These are phyloP conservation scores for Sclerospora graminicola DNA, from an alignment of 352 stramenopile species.

Conservation along the genomic window DNA sequence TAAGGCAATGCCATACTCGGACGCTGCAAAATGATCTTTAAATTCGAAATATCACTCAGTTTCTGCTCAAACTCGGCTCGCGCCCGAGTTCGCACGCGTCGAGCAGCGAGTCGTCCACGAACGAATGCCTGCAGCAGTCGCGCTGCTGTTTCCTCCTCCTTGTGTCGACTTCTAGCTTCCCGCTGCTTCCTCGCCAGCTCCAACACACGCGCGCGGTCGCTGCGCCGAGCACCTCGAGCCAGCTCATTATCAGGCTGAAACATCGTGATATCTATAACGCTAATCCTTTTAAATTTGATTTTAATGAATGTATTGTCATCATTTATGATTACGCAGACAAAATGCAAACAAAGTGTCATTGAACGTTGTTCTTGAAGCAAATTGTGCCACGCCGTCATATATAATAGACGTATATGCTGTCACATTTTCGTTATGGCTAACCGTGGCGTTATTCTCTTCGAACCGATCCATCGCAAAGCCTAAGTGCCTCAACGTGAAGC, in stretches of 20 bases:
- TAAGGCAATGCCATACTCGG: slow-evolving; percentile 35
- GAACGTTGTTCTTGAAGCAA: too few species aligned
- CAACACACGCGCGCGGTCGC: slow-evolving; percentile 40
- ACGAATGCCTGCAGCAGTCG: slow-evolving; percentile 35
- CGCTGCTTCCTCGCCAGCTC: slow-evolving; percentile 42
- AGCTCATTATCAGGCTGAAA: slow-evolving; percentile 47
- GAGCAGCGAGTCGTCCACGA: slow-evolving; percentile 22
- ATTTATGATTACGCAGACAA: too few species aligned
- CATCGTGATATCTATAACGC: slow-evolving; percentile 20
- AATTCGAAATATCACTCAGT: slow-evolving; percentile 35
- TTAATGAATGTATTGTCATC: too few species aligned
- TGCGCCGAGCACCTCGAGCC: slow-evolving; percentile 12
- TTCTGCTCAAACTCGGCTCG: slow-evolving; percentile 44
- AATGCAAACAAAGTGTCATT: too few species aligned
- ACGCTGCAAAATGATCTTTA: slow-evolving; percentile 48
- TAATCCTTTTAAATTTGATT: too few species aligned
- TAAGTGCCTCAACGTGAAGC: too few species aligned
- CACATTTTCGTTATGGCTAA: too few species aligned
- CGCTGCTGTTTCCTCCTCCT: slow-evolving; percentile 26
- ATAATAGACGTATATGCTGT: too few species aligned
- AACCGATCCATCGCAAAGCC: too few species aligned
- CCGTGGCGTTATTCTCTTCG: too few species aligned
- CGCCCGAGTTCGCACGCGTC: slow-evolving; percentile 1
- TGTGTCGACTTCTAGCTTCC: slow-evolving; percentile 24
- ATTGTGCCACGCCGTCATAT: too few species aligned